Percentiles rank a stretch among this genome's conserved stretches.
Evolutionary conservation across 768 basidiomycete genomes (phyloP).

Genomic region (Galerina sulciceps): DNA sequence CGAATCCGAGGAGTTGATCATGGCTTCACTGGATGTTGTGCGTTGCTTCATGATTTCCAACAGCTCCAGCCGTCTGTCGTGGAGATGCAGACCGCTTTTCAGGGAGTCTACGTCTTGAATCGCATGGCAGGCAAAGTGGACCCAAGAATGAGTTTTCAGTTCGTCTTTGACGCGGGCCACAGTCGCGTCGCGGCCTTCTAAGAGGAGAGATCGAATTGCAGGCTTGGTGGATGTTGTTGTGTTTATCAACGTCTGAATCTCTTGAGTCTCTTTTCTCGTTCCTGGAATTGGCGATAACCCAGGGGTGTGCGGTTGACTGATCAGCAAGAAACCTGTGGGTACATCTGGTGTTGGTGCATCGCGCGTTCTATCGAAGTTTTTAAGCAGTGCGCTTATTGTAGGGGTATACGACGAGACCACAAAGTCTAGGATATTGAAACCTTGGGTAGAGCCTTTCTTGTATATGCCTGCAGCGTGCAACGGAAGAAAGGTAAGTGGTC

Average conservation of each 20-base stretch:
- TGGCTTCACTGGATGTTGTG: too few relatives aligned
- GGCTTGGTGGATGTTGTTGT: too few relatives aligned
- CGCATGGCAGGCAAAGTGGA: slow-evolving; percentile 42
- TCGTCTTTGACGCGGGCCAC: slow-evolving; percentile 13
- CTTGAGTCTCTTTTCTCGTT: slow-evolving; percentile 12
- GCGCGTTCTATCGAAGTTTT: not conserved
- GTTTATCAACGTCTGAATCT: too few relatives aligned
- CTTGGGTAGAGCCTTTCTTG: not conserved
- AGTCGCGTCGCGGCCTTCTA: slow-evolving; percentile 14
- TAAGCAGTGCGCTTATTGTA: slow-evolving; percentile 10
- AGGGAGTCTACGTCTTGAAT: slow-evolving; percentile 31
- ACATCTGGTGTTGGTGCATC: not conserved
- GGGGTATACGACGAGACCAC: slow-evolving; percentile 23
- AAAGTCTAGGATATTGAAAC: slow-evolving; percentile 12
- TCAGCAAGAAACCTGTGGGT: slow-evolving; percentile 11
- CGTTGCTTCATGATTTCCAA: slow-evolving; percentile 11
- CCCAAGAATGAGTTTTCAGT: slow-evolving; percentile 22
- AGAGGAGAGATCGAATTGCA: too few relatives aligned
- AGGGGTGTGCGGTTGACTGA: slow-evolving; percentile 15
- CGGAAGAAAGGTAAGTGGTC: too few relatives aligned
- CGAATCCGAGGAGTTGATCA: too few relatives aligned
- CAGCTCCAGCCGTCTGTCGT: slow-evolving; percentile 20
- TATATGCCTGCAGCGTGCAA: slow-evolving; percentile 32
- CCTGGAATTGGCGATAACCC: slow-evolving; percentile 15
- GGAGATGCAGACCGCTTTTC: slow-evolving; percentile 29